A percentile compares a stretch with the other conserved stretches of the same genome.
These are phyloP conservation scores for Ajuga reptans DNA, from an alignment of 305 asterid genomes.

Conservation along the genomic window DNA sequence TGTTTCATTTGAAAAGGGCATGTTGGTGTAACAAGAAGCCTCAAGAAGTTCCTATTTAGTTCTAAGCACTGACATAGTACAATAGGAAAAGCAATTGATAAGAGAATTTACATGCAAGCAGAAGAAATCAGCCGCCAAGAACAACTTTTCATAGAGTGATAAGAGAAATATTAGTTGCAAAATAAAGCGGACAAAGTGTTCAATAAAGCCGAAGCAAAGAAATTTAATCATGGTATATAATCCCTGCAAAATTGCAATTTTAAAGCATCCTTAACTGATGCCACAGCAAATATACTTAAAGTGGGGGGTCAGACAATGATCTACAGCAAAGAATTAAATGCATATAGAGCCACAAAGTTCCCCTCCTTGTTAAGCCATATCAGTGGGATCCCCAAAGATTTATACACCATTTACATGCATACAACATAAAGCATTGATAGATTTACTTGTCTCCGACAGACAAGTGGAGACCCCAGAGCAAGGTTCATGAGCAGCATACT, in stretches of 20 bases:
- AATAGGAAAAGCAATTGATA: not conserved
- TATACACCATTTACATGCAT: not conserved
- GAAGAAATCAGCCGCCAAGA: not conserved
- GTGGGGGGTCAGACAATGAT: not conserved
- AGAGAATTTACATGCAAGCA: not conserved
- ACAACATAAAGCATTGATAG: not conserved
- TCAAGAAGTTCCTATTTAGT: not conserved
- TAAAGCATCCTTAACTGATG: constrained; percentile 5
- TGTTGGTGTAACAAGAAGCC: not conserved
- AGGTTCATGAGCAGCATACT: constrained; percentile 6
- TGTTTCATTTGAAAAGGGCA: not conserved
- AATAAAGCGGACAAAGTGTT: not conserved
- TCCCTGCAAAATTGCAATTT: not conserved
- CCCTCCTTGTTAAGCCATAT: not conserved
- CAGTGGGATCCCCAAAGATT: not conserved
- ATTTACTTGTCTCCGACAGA: not conserved
- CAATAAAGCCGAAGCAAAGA: not conserved
- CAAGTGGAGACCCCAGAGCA: constrained; percentile 11
- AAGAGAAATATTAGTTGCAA: not conserved
- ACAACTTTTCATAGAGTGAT: not conserved
- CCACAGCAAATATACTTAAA: not conserved
- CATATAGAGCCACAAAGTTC: not conserved
- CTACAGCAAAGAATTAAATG: not conserved
- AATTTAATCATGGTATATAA: not conserved
- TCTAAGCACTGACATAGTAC: not conserved